Conservation (phyloP, 305 asterid genomes). For the Solanum chacoense region DNA sequence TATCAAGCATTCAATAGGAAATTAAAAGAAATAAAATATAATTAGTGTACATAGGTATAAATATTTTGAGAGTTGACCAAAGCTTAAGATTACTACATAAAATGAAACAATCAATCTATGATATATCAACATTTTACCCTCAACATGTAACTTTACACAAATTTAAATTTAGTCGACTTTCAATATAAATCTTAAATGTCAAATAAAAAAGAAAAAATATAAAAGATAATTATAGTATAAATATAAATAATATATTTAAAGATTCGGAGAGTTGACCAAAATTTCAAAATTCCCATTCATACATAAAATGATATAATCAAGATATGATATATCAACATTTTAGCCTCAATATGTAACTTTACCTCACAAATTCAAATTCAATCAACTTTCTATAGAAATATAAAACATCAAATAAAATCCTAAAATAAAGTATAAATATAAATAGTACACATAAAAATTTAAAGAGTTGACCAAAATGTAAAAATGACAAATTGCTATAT, state of each 20-base stretch:
- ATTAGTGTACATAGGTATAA: too few relatives aligned
- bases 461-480: neutral
- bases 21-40: too few relatives aligned
- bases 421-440: too few relatives aligned
- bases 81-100: neutral
- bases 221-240: neutral
- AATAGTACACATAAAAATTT: too few relatives aligned
- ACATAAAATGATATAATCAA: neutral
- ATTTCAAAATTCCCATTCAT: neutral
- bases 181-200: neutral
- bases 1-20: neutral
- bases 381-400: neutral
- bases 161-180: too few relatives aligned
- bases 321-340: neutral
- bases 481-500: neutral
- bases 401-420: neutral
- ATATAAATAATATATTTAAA: too few relatives aligned
- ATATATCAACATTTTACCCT: neutral
- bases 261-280: neutral
- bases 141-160: neutral
- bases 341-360: neutral
- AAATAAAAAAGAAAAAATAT: too few relatives aligned
- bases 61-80: neutral
- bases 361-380: neutral
- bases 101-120: neutral